These are phyloP conservation scores for Podospora didyma DNA, from an alignment of 495 filamentous ascomycete genomes.

Conservation along the genomic window DNA sequence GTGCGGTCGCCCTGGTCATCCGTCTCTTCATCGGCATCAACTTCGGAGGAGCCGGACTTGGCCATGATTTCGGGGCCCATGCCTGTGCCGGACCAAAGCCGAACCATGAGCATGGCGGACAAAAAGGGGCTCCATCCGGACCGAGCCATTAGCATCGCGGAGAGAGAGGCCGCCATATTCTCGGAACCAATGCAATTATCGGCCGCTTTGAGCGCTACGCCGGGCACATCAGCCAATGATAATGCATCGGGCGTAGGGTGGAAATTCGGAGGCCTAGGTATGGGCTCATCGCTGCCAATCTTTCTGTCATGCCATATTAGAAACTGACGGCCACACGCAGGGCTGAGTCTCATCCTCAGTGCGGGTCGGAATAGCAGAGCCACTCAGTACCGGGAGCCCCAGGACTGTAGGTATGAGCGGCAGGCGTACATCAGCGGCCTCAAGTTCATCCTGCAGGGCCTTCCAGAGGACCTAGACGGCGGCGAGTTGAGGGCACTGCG, in stretches of 20 bases:
- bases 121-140: too few relatives aligned
- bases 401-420: conserved; percentile 47
- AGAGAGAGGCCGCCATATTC: conserved; percentile 1
- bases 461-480: conserved; percentile 55
- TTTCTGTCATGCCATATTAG: background rate
- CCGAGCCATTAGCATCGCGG: background rate
- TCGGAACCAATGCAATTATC: background rate
- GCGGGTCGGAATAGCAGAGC: conserved; percentile 4
- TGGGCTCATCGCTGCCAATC: background rate
- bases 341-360: conserved; percentile 16
- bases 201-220: background rate
- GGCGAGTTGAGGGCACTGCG: conserved; percentile 44
- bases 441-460: conserved; percentile 60
- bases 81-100: background rate
- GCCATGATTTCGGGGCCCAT: conserved; percentile 2
- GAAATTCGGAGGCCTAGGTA: conserved; percentile 9
- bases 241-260: conserved; percentile 19
- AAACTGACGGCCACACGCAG: background rate
- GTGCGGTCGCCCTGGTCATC: too few relatives aligned
- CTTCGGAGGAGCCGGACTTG: conserved; percentile 8
- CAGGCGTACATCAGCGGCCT: conserved; percentile 64
- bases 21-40: too few relatives aligned
- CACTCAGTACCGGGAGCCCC: background rate
- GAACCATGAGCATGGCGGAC: background rate
- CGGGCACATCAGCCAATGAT: background rate